Evolutionary conservation across 2,329 filamentous ascomycete genomes (phyloP).

Genomic region (Fusarium verrucosum): DNA sequence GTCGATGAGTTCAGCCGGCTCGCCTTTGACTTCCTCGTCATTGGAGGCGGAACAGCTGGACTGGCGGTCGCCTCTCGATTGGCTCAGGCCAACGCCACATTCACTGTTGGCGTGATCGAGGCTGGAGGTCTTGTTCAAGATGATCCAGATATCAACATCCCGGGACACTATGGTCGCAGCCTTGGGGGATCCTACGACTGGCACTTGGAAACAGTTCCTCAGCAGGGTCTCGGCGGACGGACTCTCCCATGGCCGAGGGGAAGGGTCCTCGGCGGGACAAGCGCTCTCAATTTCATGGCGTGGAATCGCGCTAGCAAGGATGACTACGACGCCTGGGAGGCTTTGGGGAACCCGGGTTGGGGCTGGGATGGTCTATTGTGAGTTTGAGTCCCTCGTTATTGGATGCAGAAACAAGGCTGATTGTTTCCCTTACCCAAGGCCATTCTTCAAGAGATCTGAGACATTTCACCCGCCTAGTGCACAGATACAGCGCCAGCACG

Average conservation of each 20-base stretch:
- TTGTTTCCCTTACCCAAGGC: slow-evolving; percentile 38
- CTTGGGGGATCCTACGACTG: slow-evolving; percentile 54
- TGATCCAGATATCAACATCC: slow-evolving; percentile 51
- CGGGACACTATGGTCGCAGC: slow-evolving; percentile 49
- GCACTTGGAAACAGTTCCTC: slow-evolving; percentile 53
- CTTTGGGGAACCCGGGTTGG: slow-evolving; percentile 68
- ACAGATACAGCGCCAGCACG: slow-evolving; percentile 47
- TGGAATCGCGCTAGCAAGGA: slow-evolving; percentile 57
- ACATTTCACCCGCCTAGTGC: slow-evolving; percentile 55
- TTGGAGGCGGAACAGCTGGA: slow-evolving; percentile 65
- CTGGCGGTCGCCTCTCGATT: slow-evolving; percentile 60
- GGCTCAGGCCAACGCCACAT: slow-evolving; percentile 51
- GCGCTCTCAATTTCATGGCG: slow-evolving; percentile 68
- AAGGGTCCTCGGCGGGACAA: slow-evolving; percentile 69
- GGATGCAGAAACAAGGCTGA: background rate
- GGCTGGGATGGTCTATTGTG: slow-evolving; percentile 57
- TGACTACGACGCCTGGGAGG: slow-evolving; percentile 66
- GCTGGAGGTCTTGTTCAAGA: slow-evolving; percentile 44
- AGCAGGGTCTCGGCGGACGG: slow-evolving; percentile 52
- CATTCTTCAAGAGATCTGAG: slow-evolving; percentile 62
- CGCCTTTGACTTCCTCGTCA: slow-evolving; percentile 52
- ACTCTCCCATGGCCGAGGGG: slow-evolving; percentile 55
- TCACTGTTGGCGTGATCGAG: slow-evolving; percentile 47
- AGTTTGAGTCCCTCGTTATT: slow-evolving; percentile 24
- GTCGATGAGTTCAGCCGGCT: slow-evolving; percentile 39